Evolutionary conservation across 257 asterid species (phyloP), one percentile per base, ranked within the genome.

Genomic region (Rubia yunnanensis): DNA sequence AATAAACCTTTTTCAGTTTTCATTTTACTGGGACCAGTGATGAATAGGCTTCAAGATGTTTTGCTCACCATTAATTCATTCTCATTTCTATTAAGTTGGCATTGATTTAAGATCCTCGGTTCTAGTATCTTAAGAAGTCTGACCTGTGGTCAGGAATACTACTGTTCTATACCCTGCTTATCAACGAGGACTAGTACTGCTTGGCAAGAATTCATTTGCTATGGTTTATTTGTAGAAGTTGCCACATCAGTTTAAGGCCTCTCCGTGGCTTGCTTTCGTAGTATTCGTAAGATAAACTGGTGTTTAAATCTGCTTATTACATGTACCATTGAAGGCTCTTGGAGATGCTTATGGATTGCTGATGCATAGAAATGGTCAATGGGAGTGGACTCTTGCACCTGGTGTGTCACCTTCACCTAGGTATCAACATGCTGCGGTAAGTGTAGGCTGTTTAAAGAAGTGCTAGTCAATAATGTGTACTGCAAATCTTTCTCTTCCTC

Each of bases 321-420:
- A 18, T 70, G 60, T 76, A 18, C 71, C 70, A 50, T 83, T 76
- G 70, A 85, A 90, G 97, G 95, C 96, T 38, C 78, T 88, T 72
- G 84, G 90, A 73, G 97, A 90, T 87, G 96, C 99, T 72, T 94
- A 90, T 74, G 97, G 98, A 76, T 78, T 94, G 81, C 98, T 94
- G 69, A 88, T 90, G 99, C 99, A 94, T 77, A 86, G 99, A 79
- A 94, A 82, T 82, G 99, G 96, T 48, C 80, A 82, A 64, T 94
- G 99, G 99, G 99, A 90, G 73, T 94, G 99, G 99, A 94, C 99
- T 74, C 95, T 85, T 70, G 97, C 99, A 58, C 99, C 99, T 27
- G 99, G 99, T 71, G 94, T 92, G 55, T 87, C 97, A 67, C 97
- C 99, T 74, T 85, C 99, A 2, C 76, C 96, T 26, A 87, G 97